Evolutionary conservation across 192 early-diverging fungal genomes (phyloP).

Genomic region (Umbelopsis sp.): DNA sequence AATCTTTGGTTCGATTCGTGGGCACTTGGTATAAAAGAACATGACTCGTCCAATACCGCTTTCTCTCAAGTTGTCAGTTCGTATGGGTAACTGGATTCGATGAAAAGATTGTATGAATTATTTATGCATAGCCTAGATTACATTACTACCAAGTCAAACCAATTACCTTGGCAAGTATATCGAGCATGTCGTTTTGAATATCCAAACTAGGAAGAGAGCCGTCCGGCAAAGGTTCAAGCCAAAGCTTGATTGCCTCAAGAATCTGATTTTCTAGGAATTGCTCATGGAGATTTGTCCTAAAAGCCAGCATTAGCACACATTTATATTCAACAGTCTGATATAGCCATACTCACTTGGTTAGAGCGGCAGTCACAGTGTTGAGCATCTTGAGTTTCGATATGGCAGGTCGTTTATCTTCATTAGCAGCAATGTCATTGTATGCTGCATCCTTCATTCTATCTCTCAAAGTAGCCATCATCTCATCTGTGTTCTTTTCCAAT

Average conservation of each 20-base stretch:
- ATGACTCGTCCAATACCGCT: slow-evolving; percentile 84
- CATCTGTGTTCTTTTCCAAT: slow-evolving; percentile 34
- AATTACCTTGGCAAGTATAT: slow-evolving; percentile 63
- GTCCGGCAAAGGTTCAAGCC: slow-evolving; percentile 91
- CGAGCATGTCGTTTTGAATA: slow-evolving; percentile 81
- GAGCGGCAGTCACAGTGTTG: slow-evolving; percentile 48
- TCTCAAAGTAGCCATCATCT: slow-evolving; percentile 35
- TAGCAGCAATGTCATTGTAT: slow-evolving; percentile 60
- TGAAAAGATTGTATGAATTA: background rate
- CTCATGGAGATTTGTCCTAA: slow-evolving; percentile 64
- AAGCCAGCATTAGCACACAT: background rate
- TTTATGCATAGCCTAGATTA: no score
- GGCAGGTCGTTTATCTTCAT: slow-evolving; percentile 60
- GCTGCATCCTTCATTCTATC: slow-evolving; percentile 59
- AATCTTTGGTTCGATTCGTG: slow-evolving; percentile 68
- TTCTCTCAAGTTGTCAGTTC: slow-evolving; percentile 75
- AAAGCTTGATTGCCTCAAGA: slow-evolving; percentile 79
- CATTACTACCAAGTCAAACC: background rate
- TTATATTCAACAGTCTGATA: background rate
- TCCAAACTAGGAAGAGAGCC: slow-evolving; percentile 88
- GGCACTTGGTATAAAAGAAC: slow-evolving; percentile 88
- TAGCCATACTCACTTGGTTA: slow-evolving; percentile 52
- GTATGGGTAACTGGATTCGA: slow-evolving; percentile 59
- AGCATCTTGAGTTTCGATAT: slow-evolving; percentile 72
- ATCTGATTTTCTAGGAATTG: slow-evolving; percentile 84